Evolutionary conservation across 805 yeast species (phyloP).

Genomic region (Clavispora asparagi): DNA sequence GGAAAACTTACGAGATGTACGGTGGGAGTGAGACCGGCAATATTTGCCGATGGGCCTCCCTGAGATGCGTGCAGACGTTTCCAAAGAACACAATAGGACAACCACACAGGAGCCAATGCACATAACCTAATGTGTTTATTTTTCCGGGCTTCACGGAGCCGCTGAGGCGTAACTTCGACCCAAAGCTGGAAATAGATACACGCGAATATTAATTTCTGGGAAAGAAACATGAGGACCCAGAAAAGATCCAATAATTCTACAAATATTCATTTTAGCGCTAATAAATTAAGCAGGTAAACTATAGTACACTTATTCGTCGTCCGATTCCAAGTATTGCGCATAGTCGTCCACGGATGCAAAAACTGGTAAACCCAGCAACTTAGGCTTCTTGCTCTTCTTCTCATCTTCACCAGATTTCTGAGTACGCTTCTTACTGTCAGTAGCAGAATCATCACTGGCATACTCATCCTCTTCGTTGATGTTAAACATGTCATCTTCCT

Average conservation of each 20-base stretch:
- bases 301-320: slow-evolving; percentile 39
- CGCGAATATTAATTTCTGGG: too few species aligned
- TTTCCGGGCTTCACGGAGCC: too few species aligned
- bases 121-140: too few species aligned
- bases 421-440: slow-evolving; percentile 16
- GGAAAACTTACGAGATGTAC: neutral
- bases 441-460: slow-evolving; percentile 15
- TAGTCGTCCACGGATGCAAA: slow-evolving; percentile 90
- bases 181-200: too few species aligned
- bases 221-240: too few species aligned
- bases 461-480: slow-evolving; percentile 9
- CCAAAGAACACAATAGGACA: neutral
- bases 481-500: slow-evolving; percentile 18
- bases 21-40: neutral
- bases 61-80: neutral
- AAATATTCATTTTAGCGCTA: neutral
- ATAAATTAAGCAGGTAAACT: neutral
- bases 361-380: slow-evolving; percentile 65
- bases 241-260: neutral
- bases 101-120: neutral
- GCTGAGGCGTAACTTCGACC: too few species aligned
- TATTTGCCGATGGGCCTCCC: neutral
- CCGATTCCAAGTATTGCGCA: slow-evolving; percentile 64
- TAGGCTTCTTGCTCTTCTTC: slow-evolving; percentile 44
- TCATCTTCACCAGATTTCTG: slow-evolving; percentile 19